These are phyloP conservation scores for Xylaria sp. DNA, from an alignment of 2,329 filamentous ascomycete genomes.

Conservation along the genomic window DNA sequence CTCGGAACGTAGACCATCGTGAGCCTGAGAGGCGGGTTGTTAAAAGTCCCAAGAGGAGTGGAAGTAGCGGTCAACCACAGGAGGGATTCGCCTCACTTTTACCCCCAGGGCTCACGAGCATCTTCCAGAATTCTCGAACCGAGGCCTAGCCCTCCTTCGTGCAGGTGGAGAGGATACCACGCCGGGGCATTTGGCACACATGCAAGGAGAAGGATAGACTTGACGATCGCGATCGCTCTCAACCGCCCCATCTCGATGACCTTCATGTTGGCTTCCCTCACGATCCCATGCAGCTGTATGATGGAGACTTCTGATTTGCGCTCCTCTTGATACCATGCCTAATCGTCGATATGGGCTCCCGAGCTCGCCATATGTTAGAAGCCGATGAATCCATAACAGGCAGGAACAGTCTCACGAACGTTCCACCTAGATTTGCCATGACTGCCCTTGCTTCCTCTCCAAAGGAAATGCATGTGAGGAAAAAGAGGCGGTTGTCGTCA, in stretches of 20 bases:
- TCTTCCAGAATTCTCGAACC: neutral
- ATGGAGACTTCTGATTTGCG: slow-evolving; percentile 20
- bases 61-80: slow-evolving; percentile 33
- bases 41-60: neutral
- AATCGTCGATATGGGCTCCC: slow-evolving; percentile 23
- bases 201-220: neutral
- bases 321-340: neutral
- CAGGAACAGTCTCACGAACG: neutral
- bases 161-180: slow-evolving; percentile 30
- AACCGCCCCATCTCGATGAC: slow-evolving; percentile 19
- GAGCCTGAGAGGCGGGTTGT: slow-evolving; percentile 5
- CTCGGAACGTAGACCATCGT: slow-evolving; percentile 9
- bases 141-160: slow-evolving; percentile 11
- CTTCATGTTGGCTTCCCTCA: slow-evolving; percentile 28
- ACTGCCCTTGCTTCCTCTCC: neutral
- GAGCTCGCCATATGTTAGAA: slow-evolving; percentile 16
- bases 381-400: slow-evolving; percentile 8
- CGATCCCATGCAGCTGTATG: slow-evolving; percentile 18
- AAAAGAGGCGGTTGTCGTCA: neutral
- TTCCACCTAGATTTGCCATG: neutral
- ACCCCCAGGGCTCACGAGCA: slow-evolving; percentile 14
- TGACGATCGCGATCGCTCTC: slow-evolving; percentile 8
- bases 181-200: slow-evolving; percentile 6
- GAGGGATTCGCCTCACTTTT: slow-evolving; percentile 9
- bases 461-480: neutral